These are phyloP conservation scores for Nothopassalora personata DNA, from an alignment of 2,329 filamentous ascomycete species.

Conservation along the genomic window DNA sequence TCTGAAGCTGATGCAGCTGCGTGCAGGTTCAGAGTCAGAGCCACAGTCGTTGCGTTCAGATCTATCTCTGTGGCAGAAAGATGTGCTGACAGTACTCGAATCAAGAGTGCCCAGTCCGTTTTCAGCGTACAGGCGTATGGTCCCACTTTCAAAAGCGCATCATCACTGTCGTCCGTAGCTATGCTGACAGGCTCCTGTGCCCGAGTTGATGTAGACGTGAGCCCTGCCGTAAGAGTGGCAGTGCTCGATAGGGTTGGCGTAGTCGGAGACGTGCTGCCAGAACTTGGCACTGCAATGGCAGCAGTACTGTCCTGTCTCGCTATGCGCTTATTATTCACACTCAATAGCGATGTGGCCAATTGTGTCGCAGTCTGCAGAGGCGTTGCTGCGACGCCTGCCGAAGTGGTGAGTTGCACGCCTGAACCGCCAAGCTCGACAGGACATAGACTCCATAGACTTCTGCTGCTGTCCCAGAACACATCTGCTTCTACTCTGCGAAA, in stretches of 20 bases:
- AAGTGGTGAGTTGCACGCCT: constrained; percentile 10
- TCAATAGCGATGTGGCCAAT: constrained; percentile 1
- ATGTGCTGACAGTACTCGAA: constrained; percentile 49
- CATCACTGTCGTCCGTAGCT: constrained; percentile 2
- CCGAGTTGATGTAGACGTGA: constrained; percentile 6
- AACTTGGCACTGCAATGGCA: constrained; percentile 1
- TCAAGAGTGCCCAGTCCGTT: constrained; percentile 48
- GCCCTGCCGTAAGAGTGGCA: constrained; percentile 1
- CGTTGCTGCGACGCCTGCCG: constrained; percentile 9
- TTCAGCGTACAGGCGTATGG: constrained; percentile 49
- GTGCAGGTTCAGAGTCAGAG: constrained; percentile 56
- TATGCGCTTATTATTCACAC: background rate
- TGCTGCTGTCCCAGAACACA: constrained; percentile 57
- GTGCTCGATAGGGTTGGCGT: constrained; percentile 6
- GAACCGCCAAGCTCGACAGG: constrained; percentile 46
- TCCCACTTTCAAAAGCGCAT: constrained; percentile 41
- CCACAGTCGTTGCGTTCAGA: constrained; percentile 50
- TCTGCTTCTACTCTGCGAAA: constrained; percentile 56
- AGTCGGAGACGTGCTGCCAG: constrained; percentile 3
- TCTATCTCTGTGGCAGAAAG: constrained; percentile 50
- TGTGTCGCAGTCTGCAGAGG: constrained; percentile 4
- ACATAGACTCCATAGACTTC: constrained; percentile 55
- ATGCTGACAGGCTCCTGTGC: constrained; percentile 1
- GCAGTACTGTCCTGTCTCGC: constrained; percentile 7
- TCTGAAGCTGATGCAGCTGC: constrained; percentile 43